Percentiles rank a stretch among this genome's conserved stretches.
phyloP scores from a whole-genome alignment of 2,329 filamentous ascomycete species.

The Xylaria polymorpha region DNA sequence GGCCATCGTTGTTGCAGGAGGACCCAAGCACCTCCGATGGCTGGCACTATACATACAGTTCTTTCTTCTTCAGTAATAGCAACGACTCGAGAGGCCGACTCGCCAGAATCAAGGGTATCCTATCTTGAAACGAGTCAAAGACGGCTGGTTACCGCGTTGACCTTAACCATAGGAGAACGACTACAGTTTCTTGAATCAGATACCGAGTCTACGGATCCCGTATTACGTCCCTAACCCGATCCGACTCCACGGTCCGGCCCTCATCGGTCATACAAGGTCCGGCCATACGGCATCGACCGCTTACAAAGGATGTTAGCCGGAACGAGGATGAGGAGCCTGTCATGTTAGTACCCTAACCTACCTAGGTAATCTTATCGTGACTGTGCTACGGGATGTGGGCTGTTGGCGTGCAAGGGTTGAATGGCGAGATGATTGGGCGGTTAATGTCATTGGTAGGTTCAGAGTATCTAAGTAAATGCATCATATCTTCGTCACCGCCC shows the following conservation, averaged over 20 bases:
- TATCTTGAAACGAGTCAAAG: not conserved
- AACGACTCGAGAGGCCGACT: too few species aligned
- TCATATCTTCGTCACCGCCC: not conserved
- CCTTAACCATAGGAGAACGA: not conserved
- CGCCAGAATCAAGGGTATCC: not conserved
- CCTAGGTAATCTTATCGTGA: not conserved
- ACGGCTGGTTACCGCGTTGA: not conserved
- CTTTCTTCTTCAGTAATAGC: not conserved
- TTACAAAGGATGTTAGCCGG: not conserved
- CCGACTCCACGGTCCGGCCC: not conserved
- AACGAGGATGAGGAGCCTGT: not conserved
- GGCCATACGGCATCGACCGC: conserved; percentile 5
- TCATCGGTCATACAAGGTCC: not conserved
- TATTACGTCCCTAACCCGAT: not conserved
- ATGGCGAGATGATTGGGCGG: not conserved
- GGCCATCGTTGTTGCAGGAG: not conserved
- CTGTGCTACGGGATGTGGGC: not conserved
- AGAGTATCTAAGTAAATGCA: not conserved
- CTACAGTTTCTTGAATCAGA: not conserved
- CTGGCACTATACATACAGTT: not conserved
- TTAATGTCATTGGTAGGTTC: not conserved
- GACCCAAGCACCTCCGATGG: not conserved
- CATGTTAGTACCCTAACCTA: not conserved
- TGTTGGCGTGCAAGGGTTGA: not conserved
- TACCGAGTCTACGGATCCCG: conserved; percentile 7